phyloP scores from a whole-genome alignment of 495 filamentous ascomycete species.

The Pseudotulostoma volvatum region DNA sequence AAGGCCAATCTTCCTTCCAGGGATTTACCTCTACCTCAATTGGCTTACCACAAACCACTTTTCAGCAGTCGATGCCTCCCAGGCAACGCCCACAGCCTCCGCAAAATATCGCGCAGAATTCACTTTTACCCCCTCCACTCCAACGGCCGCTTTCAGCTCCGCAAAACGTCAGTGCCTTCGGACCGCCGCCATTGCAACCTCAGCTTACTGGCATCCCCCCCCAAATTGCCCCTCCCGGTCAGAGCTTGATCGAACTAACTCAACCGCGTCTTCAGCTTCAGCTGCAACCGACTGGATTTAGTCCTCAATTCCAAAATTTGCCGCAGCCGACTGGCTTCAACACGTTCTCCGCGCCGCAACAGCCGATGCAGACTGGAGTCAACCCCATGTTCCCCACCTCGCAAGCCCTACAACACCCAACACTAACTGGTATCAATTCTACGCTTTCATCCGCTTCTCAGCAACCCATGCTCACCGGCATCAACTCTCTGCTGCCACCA shows the following conservation, averaged over 20 bases:
- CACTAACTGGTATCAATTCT: conserved; percentile 25
- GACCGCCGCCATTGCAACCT: conserved; percentile 59
- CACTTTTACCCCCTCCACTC: conserved; percentile 67
- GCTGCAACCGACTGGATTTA: conserved; percentile 38
- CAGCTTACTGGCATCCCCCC: conserved; percentile 62
- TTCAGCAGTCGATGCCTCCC: conserved; percentile 26
- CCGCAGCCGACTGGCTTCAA: conserved; percentile 52
- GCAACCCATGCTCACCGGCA: conserved; percentile 15
- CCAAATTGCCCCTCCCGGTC: conserved; percentile 52
- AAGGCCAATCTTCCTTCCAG: conserved; percentile 4
- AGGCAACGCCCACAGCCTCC: conserved; percentile 62
- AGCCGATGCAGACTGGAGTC: conserved; percentile 19
- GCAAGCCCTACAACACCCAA: conserved; percentile 23
- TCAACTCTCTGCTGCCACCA: conserved; percentile 28
- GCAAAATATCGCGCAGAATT: conserved; percentile 42
- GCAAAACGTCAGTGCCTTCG: conserved; percentile 56
- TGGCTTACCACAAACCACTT: too few species aligned
- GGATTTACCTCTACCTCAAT: conserved; percentile 4
- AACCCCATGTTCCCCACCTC: conserved; percentile 25
- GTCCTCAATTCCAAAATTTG: conserved; percentile 29
- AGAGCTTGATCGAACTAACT: conserved; percentile 55
- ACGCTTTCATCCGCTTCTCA: conserved; percentile 24
- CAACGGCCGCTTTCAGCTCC: conserved; percentile 77
- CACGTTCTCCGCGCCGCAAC: conserved; percentile 21
- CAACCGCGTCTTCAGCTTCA: conserved; percentile 47